Percentiles rank a stretch among this genome's conserved stretches.
These are phyloP conservation scores for Phanerodontia chrysosporium DNA, from an alignment of 768 basidiomycete genomes.

Conservation along the genomic window DNA sequence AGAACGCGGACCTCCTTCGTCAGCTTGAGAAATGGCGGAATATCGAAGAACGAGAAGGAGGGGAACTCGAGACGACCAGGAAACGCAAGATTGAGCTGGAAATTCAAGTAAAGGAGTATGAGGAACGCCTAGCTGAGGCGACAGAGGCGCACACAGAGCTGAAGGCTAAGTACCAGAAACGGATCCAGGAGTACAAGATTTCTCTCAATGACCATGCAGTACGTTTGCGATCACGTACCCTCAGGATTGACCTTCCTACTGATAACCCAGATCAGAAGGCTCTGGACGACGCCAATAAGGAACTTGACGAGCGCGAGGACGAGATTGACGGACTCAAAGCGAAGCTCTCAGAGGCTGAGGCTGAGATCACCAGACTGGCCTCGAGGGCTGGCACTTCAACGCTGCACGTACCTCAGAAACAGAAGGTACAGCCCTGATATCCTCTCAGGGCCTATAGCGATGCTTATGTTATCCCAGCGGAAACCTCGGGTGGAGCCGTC, in stretches of 20 bases:
- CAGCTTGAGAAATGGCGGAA: constrained; percentile 70
- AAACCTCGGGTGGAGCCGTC: background rate
- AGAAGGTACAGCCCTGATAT: background rate
- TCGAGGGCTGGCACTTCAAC: background rate
- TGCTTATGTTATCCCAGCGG: background rate
- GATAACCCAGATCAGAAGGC: constrained; percentile 21
- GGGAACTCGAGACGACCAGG: constrained; percentile 50
- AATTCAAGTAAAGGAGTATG: constrained; percentile 44
- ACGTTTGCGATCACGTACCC: constrained; percentile 1
- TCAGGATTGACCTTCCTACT: background rate
- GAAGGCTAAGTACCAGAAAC: constrained; percentile 12
- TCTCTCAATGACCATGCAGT: constrained; percentile 21
- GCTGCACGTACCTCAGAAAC: background rate
- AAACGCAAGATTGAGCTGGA: constrained; percentile 57
- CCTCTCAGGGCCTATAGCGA: background rate
- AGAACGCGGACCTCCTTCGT: constrained; percentile 48
- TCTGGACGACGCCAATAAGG: constrained; percentile 38
- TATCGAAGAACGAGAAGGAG: constrained; percentile 60
- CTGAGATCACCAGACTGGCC: constrained; percentile 31
- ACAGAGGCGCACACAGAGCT: constrained; percentile 28
- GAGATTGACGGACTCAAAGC: constrained; percentile 29
- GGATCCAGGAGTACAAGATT: constrained; percentile 23
- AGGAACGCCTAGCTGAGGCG: constrained; percentile 28
- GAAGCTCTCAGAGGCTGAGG: constrained; percentile 26
- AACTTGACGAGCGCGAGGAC: constrained; percentile 23